Evolutionary conservation across 129 eudicot species (phyloP).

Genomic region (Heracleum sosnowskyi): DNA sequence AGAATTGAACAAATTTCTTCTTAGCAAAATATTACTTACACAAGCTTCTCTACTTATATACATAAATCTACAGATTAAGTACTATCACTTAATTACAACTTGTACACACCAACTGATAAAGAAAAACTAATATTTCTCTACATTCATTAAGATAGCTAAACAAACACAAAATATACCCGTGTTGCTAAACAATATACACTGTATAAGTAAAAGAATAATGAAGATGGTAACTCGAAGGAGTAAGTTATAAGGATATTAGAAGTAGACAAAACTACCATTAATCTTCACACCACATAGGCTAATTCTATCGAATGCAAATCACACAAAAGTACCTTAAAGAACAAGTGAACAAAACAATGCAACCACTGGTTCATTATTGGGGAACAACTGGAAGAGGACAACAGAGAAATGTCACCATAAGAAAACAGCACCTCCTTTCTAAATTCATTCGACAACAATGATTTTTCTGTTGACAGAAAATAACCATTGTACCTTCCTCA

Average conservation of each 20-base stretch:
- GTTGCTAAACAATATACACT: neutral
- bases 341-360: neutral
- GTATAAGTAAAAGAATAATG: neutral
- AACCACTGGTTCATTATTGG: neutral
- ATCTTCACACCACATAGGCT: neutral
- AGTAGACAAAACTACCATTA: neutral
- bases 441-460: slow-evolving; percentile 15
- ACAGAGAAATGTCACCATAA: slow-evolving; percentile 13
- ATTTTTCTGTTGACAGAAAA: neutral
- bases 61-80: neutral
- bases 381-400: neutral
- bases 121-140: neutral
- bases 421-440: slow-evolving; percentile 1
- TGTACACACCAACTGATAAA: neutral
- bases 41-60: neutral
- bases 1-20: neutral
- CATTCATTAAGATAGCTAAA: neutral
- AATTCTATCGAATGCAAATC: neutral
- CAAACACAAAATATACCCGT: neutral
- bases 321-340: neutral
- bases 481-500: neutral
- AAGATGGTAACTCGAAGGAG: neutral
- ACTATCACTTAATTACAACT: neutral
- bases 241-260: neutral
- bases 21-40: neutral